Evolutionary conservation across 208 protist genomes (phyloP), one percentile per base, ranked within the genome.

Genomic region (Leishmania tarentolae): DNA sequence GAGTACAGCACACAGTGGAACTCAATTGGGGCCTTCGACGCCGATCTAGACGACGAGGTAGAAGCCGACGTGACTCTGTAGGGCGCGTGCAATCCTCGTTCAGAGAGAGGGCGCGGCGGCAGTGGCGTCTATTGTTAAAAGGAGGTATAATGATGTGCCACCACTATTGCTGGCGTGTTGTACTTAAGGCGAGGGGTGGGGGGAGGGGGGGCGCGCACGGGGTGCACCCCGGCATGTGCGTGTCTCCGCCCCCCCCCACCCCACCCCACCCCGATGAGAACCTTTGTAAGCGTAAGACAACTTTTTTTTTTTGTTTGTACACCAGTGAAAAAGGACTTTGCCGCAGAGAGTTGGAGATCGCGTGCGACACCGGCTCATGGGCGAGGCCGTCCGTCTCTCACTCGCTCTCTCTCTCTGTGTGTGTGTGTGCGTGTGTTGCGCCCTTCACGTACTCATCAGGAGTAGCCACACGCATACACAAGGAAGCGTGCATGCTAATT

Each of bases 41-140:
- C 95, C 6, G 95, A 98, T 80, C 87, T 98, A 9, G 95, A 98
- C 53, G 95, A 98, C 71, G 95, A 98, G 81, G 77, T 92, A 56
- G 83, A 87, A n/a, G 95, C 95, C 6, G 92, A 96, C 71, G 88
- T 88, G 44, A 86, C 92, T 21, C 87, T 87, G 76, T 97, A 94
- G n/a, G 74, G 66, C 59, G 52, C 21, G 9, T 52, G 47, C 31
- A n/a, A 73, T n/a, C 53, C 75, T 11, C 72, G 61, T 65, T 77
- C 42, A 80, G 77, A n/a, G 21, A 56, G 65, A 73, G 66, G 31
- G 50, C 3, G 40, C 13, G 2, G 61, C 61, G 6, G 31, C 61
- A 15, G 61, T 2, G 61, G 53, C 66, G 53, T 66, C 31, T 66
- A 31, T 66, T 19, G n/a, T 31, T 66, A 40, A 31, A 17, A n/a